Base-by-base conservation (phyloP, 208 protist species). In the Wallacemonas sp. region DNA sequence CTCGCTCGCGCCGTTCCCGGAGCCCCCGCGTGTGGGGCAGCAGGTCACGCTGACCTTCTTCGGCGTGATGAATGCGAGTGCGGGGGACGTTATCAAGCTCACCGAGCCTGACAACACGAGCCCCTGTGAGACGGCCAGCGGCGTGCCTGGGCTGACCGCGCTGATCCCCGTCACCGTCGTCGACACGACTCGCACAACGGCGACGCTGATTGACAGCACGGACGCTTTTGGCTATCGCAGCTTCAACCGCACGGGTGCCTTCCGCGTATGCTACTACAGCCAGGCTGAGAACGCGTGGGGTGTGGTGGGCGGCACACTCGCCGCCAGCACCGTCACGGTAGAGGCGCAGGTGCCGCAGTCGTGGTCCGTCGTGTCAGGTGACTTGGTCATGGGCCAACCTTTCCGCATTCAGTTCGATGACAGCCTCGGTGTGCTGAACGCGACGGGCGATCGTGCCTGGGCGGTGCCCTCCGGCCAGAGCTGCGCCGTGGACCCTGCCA, bases 181-280 rank as follows among this genome's bases (percentile, higher is more conserved):
- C 19, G 60, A 93, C 63, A 39, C 31, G 8, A 45, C 15, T 24
- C 76, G 64, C 26, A 90, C 79, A n/a, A 70, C 26, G 17, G 54
- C 88, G 22, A 88, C 75, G 9, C 77, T 88, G 21, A 56, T 71
- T 24, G 90, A 96, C 65, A 71, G 39, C 45, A 92, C 84, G 9
- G 91, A 94, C 65, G 12, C 68, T 1, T 64, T 90, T n/a, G 26
- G 44, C 27, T 94, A 93, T 66, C 82, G 86, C 63, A 94, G 86
- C 73, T 96, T 96, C 80, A 82, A 79, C 64, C 30, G 45, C 1
- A 69, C 66, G 4, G 87, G 87, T 15, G 39, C 14, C 27, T 93
- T 83, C 65, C 75, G 74, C 3, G 84, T 93, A 45, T 96, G 91
- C 75, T 96, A 96, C 72, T 93, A 82, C 72, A 94, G 77, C 70